Evolutionary conservation across 2,329 filamentous ascomycete species (phyloP), one percentile per base, ranked within the genome.

Genomic region (Hypoxylon sp.): DNA sequence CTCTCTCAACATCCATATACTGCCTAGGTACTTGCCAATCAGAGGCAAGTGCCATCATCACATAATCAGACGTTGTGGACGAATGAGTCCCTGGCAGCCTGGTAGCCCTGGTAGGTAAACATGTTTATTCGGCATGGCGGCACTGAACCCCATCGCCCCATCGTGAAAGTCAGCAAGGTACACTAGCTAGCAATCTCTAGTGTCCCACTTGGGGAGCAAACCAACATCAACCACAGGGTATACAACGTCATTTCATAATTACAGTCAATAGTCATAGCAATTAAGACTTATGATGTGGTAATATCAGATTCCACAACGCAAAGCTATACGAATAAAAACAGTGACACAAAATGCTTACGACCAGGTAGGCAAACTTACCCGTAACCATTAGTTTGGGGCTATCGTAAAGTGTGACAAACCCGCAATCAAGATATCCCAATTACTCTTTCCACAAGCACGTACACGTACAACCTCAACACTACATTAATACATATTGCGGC

Each of bases 181-280:
- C n/a, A n/a, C n/a, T n/a, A 39, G n/a, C 3, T 11, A 8, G 14
- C 37, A 16, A 25, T 48, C 30, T 53, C 27, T 48, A 50, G 16
- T 46, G 48, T 64, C 34, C 55, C 43, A 60, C 43, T 55, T 50
- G 45, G 30, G 25, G 19, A 60, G 48, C 54, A 50, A 64, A 55
- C 32, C 45, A 23, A 23, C 2, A 29, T 32, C 27, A 30, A 11
- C n/a, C 43, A 53, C 8, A 45, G 59, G 55, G 27, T 45, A 46
- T 19, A 60, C 27, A 23, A 48, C 37, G 29, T 54, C 34, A 45
- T 59, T 50, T 29, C n/a, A 11, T 19, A 54, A 34, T 23, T 53
- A 11, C 39, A 64, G 3, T 19, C 19, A 19, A 32, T 25, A 37
- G 11, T 19, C 34, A 52, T 25, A 14, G n/a, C 27, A 30, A 39